Conservation (phyloP, 129 eudicot species). For the Ambrosia artemisiifolia region DNA sequence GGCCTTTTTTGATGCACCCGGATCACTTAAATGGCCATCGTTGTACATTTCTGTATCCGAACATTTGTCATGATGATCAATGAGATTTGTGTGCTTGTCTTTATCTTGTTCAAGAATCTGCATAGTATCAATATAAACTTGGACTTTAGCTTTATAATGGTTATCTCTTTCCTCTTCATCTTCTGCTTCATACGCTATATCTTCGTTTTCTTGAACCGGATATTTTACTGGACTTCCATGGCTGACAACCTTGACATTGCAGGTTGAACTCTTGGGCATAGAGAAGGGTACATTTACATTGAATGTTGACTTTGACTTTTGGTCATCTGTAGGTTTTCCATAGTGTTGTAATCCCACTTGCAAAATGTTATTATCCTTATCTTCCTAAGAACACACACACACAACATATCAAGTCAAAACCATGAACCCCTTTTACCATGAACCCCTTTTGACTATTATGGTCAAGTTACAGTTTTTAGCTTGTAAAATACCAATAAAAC, state of each 20-base stretch:
- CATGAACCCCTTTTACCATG: not conserved
- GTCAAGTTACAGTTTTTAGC: conserved; percentile 3
- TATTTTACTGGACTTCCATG: conserved; percentile 47
- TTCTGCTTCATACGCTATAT: conserved; percentile 54
- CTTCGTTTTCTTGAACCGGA: conserved; percentile 28
- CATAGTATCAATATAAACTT: not conserved
- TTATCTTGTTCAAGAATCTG: conserved; percentile 29
- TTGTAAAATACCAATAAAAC: not conserved
- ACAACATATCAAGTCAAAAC: conserved; percentile 14
- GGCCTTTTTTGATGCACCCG: conserved; percentile 47
- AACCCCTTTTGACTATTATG: not conserved
- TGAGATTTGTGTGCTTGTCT: not conserved
- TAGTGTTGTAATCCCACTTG: conserved; percentile 47
- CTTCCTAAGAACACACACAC: conserved; percentile 38
- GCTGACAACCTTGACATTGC: conserved; percentile 53
- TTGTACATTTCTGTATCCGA: conserved; percentile 25
- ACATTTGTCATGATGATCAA: not conserved
- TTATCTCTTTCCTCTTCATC: conserved; percentile 60
- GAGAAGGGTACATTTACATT: conserved; percentile 49
- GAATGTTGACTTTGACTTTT: conserved; percentile 35
- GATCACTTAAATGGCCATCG: conserved; percentile 71
- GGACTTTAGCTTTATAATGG: conserved; percentile 36
- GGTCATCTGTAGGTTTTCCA: conserved; percentile 29
- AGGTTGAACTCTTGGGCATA: conserved; percentile 39
- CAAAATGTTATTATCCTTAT: conserved; percentile 28